Base-by-base conservation (phyloP, 2,329 filamentous ascomycete genomes). In the Diaporthe sp. region DNA sequence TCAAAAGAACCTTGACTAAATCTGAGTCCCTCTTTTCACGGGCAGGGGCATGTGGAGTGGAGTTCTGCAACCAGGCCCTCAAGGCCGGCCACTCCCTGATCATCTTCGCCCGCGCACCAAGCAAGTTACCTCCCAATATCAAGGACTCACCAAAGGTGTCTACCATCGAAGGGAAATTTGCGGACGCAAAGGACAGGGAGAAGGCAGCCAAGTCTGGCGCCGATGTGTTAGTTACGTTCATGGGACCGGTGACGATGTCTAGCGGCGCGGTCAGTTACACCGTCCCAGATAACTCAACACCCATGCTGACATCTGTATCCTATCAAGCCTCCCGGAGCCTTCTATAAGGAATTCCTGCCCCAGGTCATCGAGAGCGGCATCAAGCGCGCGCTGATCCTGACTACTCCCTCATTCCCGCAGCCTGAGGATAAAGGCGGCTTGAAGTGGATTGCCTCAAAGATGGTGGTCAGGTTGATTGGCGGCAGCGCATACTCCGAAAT, bases 31-130 rank as follows among this genome's bases (percentile, higher is more conserved):
- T 67, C 12, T 3, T 37, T 22, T 51, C 19, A 17, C 9, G 28
- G n/a, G 17, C 44, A 67, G 62, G 62, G 25, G 44, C 44, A 46
- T 49, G 42, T 17, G 61, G 61, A 34, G 61, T 31, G 25, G 25
- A 46, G n/a, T 65, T 65, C 28, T 65, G 61, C 61, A 28, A 65
- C 19, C 42, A 31, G n/a, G 61, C 61, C 10, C 61, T 49, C 61
- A 49, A 65, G 42, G 61, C 61, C 17, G 61, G 61, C 61, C 42
- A 65, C 42, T 65, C 61, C 25, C 61, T 65, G 15, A 22, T 65
- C 25, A n/a, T 49, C 25, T 65, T 46, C 8, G 61, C 61, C 17
- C 61, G 42, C 61, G n/a, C 61, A 31, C 61, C 61, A 34, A 65
- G 42, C 42, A 65, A 49, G 12, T 31, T 65, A 15, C 61, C 61